Evolutionary conservation across 2,329 filamentous ascomycete genomes (phyloP).

Genomic region (Talaromyces sp.): DNA sequence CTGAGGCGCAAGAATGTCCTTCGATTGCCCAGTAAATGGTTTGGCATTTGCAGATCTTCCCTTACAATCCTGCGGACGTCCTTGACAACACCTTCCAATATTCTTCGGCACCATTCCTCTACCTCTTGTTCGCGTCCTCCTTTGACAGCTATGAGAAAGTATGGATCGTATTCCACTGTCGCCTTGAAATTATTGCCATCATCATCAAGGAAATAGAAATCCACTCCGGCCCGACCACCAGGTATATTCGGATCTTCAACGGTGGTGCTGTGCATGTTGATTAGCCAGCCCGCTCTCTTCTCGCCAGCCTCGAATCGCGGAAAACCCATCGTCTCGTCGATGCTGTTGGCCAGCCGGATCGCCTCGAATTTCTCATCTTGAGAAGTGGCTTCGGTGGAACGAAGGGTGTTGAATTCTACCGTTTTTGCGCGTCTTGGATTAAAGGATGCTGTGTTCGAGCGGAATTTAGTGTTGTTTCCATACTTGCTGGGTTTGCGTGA

Average conservation of each 20-base stretch:
- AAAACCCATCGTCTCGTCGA: slow-evolving; percentile 96
- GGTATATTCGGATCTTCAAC: slow-evolving; percentile 79
- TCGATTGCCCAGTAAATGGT: slow-evolving; percentile 87
- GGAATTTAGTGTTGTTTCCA: slow-evolving; percentile 52
- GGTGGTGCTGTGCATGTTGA: slow-evolving; percentile 87
- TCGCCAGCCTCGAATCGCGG: slow-evolving; percentile 83
- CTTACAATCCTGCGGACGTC: slow-evolving; percentile 73
- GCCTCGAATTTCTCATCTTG: slow-evolving; percentile 91
- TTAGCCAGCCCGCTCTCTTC: slow-evolving; percentile 85
- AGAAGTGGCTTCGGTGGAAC: slow-evolving; percentile 78
- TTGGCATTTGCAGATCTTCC: slow-evolving; percentile 91
- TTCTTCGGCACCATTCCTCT: slow-evolving; percentile 86
- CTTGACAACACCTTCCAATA: slow-evolving; percentile 78
- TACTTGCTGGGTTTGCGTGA: slow-evolving; percentile 58
- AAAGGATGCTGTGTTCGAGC: slow-evolving; percentile 41
- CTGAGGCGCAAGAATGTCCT: slow-evolving; percentile 81
- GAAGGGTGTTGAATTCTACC: slow-evolving; percentile 69
- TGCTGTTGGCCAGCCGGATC: slow-evolving; percentile 73
- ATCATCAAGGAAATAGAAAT: slow-evolving; percentile 95
- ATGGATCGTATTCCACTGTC: slow-evolving; percentile 92
- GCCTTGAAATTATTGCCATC: slow-evolving; percentile 91
- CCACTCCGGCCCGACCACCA: slow-evolving; percentile 81
- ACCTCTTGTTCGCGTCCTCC: slow-evolving; percentile 86
- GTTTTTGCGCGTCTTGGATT: slow-evolving; percentile 63
- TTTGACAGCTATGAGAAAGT: slow-evolving; percentile 88